Evolutionary conservation across 352 stramenopile species (phyloP), one percentile per base, ranked within the genome.

Genomic region (Pythium biforme): DNA sequence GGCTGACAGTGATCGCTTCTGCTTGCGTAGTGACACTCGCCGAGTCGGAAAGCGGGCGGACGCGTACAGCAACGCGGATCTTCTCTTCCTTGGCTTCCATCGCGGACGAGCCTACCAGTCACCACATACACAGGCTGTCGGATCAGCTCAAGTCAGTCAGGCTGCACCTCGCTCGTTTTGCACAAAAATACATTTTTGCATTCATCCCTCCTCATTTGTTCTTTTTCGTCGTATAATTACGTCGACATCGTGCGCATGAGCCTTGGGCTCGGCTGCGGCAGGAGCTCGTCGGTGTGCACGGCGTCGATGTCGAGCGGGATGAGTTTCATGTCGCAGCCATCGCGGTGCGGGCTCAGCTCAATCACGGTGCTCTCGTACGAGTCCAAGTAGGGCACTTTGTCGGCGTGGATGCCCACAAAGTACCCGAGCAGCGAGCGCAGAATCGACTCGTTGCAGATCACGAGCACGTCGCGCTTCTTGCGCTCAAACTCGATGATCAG

Each of bases 401-500:
- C 69, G 12, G 85, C 85, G 41, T 87, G 68, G 47, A 78, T 86
- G 45, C 85, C 85, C n/a, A 76, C 70, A 68, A 92, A 94, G 66
- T 94, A 94, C 17, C 85, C 85, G 65, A 90, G 79, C 37, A 94
- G 70, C 47, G 83, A 94, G 23, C 85, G 81, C 40, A 91, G 62
- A 20, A 94, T 78, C 11, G 83, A 92, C 56, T 91, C 83, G 61
- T 78, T 90, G 68, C 83, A 92, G 55, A 94, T 92, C 40, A 94
- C 79, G n/a, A 94, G 61, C 59, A 91, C 79, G 66, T 94, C 85
- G 58, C 85, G 85, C 70, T 94, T 96, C 72, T 96, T 93, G 66
- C 88, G 84, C 56, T 94, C 86, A 50, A 98, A 93, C 75, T 97
- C 92, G 34, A 98, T 92, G 49, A 98, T 95, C 37, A 98, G 75